Evolutionary conservation across 2,329 filamentous ascomycete genomes (phyloP).

Genomic region (Fusarium agapanthi): DNA sequence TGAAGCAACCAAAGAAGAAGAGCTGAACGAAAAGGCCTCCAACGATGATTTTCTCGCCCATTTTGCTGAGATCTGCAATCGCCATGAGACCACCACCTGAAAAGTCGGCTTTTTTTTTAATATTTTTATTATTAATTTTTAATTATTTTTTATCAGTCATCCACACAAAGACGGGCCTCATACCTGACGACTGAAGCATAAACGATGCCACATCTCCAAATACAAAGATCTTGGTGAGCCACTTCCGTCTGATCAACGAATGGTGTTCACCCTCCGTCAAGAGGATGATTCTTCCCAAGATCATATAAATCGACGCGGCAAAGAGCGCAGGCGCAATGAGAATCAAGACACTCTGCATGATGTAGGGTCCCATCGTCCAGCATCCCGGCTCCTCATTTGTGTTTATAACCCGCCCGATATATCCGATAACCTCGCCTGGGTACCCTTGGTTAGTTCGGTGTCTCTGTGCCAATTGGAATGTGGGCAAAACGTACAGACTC

Average conservation of each 20-base stretch:
- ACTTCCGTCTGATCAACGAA: conserved; percentile 52
- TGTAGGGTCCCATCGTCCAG: conserved; percentile 47
- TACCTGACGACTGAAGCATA: conserved; percentile 40
- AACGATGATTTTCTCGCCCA: conserved; percentile 59
- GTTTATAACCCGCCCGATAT: conserved; percentile 58
- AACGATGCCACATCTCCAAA: conserved; percentile 60
- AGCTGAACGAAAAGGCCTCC: conserved; percentile 64
- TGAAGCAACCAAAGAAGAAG: conserved; percentile 63
- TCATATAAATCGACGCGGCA: conserved; percentile 59
- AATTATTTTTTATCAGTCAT: not conserved
- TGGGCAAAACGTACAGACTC: conserved; percentile 28
- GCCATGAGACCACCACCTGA: conserved; percentile 41
- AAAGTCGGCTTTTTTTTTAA: too few relatives aligned
- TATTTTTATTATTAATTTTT: too few relatives aligned
- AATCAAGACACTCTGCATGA: conserved; percentile 52
- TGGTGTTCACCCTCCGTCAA: conserved; percentile 50
- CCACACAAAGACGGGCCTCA: not conserved
- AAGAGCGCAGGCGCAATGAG: conserved; percentile 54
- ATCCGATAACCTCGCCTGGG: conserved; percentile 46
- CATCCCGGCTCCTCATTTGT: conserved; percentile 49
- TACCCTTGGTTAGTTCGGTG: not conserved
- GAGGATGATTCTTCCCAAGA: conserved; percentile 52
- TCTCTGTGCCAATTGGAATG: not conserved
- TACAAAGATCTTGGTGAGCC: conserved; percentile 62
- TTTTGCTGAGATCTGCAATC: conserved; percentile 25